Evolutionary conservation across 1,139 yeast species (phyloP), one percentile per base, ranked within the genome.

Genomic region (Zygosaccharomyces sapae): DNA sequence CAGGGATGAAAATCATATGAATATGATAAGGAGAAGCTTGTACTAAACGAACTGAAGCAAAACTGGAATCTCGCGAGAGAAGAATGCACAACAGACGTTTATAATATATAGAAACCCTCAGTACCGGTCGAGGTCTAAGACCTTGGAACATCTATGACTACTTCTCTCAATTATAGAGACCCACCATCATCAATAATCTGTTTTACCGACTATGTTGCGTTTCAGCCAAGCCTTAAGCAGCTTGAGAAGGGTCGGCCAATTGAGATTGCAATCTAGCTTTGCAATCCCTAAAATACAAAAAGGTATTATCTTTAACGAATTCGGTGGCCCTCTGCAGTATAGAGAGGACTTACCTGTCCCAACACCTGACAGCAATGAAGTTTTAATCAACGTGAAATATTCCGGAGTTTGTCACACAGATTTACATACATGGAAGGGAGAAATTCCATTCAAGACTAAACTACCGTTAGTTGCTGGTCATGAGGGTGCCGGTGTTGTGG

Each of bases 401-500:
- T 80, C 85, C 9, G 86, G 86, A 65, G 85, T 80, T 39, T 80
- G 86, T 65, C 85, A 80, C 70, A 80, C 85, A 36, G 86, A 80
- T 62, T 72, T 80, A 61, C 86, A 80, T 65, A 85, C 84, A 44
- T 80, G 84, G 83, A 76, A 79, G 63, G 85, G 84, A 62, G 85
- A 80, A 64, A 79, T 84, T 84, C 84, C 85, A 47, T 69, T 80
- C 60, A 71, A 66, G 16, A 72, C 77, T 53, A 80, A 80, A 62
- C 70, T 80, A 59, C 85, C 85, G 42, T 71, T 80, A 57, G 84
- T 81, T 34, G 86, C 86, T 62, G 90, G 90, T 61, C 90, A 83
- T 66, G 90, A 83, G 71, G 92, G 92, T 72, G 88, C 88, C 33
- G 90, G 90, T 69, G 77, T 77, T 31, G 89, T 83, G 56, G 89